phyloP scores from a whole-genome alignment of 352 stramenopile species.

The Pythium pectinolyticum region DNA sequence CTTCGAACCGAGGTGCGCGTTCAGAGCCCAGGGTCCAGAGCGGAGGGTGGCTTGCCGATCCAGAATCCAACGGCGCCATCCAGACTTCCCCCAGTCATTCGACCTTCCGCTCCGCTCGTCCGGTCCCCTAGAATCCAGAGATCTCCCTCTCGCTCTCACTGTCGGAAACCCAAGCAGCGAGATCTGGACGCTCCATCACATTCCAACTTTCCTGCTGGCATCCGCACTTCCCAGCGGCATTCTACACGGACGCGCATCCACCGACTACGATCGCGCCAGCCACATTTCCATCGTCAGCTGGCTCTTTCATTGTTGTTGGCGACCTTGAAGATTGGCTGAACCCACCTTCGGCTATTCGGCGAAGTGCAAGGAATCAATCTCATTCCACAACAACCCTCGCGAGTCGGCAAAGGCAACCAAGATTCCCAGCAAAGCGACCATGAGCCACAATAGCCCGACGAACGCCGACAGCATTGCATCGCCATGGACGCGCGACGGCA shows the following conservation, averaged over 20 bases:
- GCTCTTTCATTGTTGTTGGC: not conserved
- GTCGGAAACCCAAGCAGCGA: not conserved
- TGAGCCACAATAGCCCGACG: conserved; percentile 27
- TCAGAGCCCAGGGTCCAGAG: not conserved
- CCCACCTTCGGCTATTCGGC: not conserved
- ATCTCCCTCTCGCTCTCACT: not conserved
- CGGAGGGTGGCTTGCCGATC: not conserved
- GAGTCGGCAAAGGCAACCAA: not conserved
- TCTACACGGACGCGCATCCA: no score
- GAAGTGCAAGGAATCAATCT: not conserved
- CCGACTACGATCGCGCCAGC: not conserved
- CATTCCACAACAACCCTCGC: not conserved
- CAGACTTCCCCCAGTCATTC: conserved; percentile 4
- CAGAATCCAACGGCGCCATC: conserved; percentile 3
- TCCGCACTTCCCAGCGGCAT: not conserved
- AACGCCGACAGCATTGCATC: conserved; percentile 36
- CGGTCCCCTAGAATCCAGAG: not conserved
- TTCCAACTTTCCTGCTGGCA: not conserved
- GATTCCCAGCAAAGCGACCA: conserved; percentile 7
- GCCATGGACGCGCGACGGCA: conserved; percentile 76
- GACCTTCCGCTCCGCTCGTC: not conserved
- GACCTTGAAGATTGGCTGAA: not conserved
- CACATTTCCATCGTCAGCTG: conserved; percentile 8
- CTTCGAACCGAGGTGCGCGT: not conserved
- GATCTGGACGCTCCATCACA: no score